These are phyloP conservation scores for Nakataea oryzae DNA, from an alignment of 2,329 filamentous ascomycete genomes.

Conservation along the genomic window DNA sequence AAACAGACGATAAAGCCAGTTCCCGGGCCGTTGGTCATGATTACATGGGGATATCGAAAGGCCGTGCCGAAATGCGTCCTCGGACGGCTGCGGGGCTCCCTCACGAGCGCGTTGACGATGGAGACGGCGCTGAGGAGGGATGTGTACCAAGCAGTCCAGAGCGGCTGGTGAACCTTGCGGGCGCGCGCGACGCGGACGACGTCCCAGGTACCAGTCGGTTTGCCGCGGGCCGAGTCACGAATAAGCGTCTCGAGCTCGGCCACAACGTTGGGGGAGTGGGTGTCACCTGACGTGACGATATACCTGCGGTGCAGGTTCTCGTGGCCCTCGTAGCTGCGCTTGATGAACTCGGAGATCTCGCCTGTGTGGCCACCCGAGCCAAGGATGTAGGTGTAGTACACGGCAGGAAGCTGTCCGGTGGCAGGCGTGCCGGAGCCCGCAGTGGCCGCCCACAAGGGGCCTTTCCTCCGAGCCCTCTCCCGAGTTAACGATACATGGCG, in stretches of 20 bases:
- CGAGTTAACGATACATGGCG: constrained; percentile 6
- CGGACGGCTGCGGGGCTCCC: constrained; percentile 13
- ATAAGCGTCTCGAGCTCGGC: constrained; percentile 49
- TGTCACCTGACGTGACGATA: constrained; percentile 67
- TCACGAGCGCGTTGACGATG: constrained; percentile 18
- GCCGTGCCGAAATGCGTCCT: constrained; percentile 6
- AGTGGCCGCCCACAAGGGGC: constrained; percentile 5
- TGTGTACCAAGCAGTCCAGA: constrained; percentile 61
- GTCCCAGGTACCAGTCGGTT: constrained; percentile 42
- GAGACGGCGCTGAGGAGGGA: constrained; percentile 48
- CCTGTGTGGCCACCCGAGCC: constrained; percentile 91
- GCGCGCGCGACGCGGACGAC: constrained; percentile 65
- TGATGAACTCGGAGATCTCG: constrained; percentile 84
- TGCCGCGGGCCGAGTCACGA: constrained; percentile 20
- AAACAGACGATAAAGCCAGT: constrained; percentile 68
- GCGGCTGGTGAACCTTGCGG: constrained; percentile 70
- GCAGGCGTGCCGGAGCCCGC: constrained; percentile 7
- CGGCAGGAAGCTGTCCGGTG: constrained; percentile 13
- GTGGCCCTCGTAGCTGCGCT: constrained; percentile 41
- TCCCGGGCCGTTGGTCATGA: constrained; percentile 81
- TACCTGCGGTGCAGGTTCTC: constrained; percentile 63
- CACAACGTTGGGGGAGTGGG: constrained; percentile 55
- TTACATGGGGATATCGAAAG: constrained; percentile 54
- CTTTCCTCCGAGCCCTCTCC: constrained; percentile 1
- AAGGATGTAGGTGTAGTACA: constrained; percentile 68